Evolutionary conservation across 192 early-diverging fungal species (phyloP).

Genomic region (Rhizophagus sp.): DNA sequence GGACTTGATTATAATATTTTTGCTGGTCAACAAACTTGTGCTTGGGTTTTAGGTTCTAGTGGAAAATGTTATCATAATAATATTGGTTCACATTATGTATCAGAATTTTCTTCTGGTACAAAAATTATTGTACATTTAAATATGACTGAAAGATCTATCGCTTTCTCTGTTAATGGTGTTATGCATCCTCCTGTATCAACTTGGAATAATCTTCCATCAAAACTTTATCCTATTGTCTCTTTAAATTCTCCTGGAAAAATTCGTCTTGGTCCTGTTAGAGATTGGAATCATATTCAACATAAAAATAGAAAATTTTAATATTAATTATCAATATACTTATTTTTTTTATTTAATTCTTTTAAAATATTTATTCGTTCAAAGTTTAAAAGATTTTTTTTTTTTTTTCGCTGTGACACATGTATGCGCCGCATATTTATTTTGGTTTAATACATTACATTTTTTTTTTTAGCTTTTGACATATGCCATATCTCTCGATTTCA

Average conservation of each 20-base stretch:
- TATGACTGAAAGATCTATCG: slow-evolving; percentile 15
- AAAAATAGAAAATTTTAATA: not conserved
- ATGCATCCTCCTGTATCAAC: not conserved
- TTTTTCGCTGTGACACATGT: too few relatives aligned
- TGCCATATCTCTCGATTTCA: too few relatives aligned
- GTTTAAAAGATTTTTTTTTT: too few relatives aligned
- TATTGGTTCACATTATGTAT: not conserved
- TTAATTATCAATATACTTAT: too few relatives aligned
- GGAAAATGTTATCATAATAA: slow-evolving; percentile 10
- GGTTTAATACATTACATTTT: too few relatives aligned
- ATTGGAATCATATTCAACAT: not conserved
- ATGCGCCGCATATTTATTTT: too few relatives aligned
- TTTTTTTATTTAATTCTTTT: too few relatives aligned
- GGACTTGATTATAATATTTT: slow-evolving; percentile 7
- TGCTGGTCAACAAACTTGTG: not conserved
- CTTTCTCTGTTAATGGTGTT: slow-evolving; percentile 22
- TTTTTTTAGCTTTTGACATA: too few relatives aligned
- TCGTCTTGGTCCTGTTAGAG: not conserved
- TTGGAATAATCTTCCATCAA: slow-evolving; percentile 23
- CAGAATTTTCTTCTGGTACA: slow-evolving; percentile 3
- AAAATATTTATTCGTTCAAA: too few relatives aligned
- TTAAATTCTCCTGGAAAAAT: slow-evolving; percentile 7
- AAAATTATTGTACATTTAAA: slow-evolving; percentile 24
- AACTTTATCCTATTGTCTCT: slow-evolving; percentile 21
- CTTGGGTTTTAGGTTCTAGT: not conserved